Base-by-base conservation (phyloP, 2,329 filamentous ascomycete genomes). In the Fusarium sp. region DNA sequence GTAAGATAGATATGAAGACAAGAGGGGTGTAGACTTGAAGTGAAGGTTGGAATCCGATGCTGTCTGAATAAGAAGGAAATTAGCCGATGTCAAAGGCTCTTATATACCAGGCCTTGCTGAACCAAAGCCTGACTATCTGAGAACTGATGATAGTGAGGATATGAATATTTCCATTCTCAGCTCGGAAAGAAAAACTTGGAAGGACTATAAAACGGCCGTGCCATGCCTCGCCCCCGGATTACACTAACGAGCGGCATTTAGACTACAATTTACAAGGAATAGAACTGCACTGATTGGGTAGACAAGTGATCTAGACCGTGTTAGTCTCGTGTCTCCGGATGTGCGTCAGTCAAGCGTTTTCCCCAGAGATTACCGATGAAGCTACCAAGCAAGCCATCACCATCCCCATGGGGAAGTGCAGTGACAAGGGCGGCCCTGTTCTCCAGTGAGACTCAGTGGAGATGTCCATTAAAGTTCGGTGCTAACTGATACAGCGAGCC, bases 341-440 rank as follows among this genome's bases (percentile, higher is more conserved):
- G 29, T n/a, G n/a, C n/a, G 21, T 23, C 28, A 12, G n/a, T n/a
- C n/a, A n/a, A n/a, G n/a, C n/a, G n/a, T n/a, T n/a, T 47, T 62
- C 55, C 66, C 66, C 65, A 60, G 48, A 52, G 56, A 61, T 52
- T 35, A 29, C 31, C 66, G 44, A 55, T 9, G 42, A 54, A n/a
- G n/a, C n/a, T n/a, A n/a, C n/a, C n/a, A n/a, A n/a, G n/a, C n/a
- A 63, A 63, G 59, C 63, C 38, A 63, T 47, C 50, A 39, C 38
- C 44, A 47, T 33, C 47, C 69, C 69, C 68, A 54, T 64, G 69
- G 69, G 69, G 69, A 70, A 70, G 20, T 15, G 18, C 48, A 33
- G 46, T 31, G 39, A 39, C 39, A 12, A 24, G 20, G 11, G 29
- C 8, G 9, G 10, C 29, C 29, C 15, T 39, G 8, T 47, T 43